These are phyloP conservation scores for Isatis lusitanica DNA, from an alignment of 441 rosid species.

Conservation along the genomic window DNA sequence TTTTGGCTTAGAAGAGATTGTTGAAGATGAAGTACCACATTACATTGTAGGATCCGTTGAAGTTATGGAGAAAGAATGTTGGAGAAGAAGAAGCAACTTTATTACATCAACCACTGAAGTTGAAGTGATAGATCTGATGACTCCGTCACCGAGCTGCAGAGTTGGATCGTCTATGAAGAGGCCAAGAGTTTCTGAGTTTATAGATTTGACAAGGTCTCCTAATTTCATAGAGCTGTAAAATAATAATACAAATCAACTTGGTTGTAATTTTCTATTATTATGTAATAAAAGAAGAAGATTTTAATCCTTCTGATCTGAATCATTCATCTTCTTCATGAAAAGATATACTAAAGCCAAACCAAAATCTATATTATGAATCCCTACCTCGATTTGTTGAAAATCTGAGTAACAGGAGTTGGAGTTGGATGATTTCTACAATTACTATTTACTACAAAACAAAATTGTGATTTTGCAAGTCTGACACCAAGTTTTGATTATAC, in stretches of 20 bases:
- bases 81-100: constrained; percentile 26
- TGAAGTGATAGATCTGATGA: constrained; percentile 72
- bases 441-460: not conserved
- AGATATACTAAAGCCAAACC: not conserved
- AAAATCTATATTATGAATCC: not conserved
- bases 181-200: constrained; percentile 56
- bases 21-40: constrained; percentile 31
- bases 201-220: constrained; percentile 65
- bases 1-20: constrained; percentile 23
- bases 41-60: constrained; percentile 58
- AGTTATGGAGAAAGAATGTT: constrained; percentile 20
- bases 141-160: constrained; percentile 67
- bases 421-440: not conserved
- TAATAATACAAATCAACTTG: not conserved
- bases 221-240: constrained; percentile 37
- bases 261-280: not conserved
- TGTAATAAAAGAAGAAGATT: too few relatives aligned
- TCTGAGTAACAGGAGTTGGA: not conserved
- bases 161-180: constrained; percentile 47
- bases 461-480: too few relatives aligned
- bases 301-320: not conserved
- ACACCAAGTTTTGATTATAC: too few relatives aligned
- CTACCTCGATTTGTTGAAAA: not conserved
- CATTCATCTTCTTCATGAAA: too few relatives aligned
- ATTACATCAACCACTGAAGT: constrained; percentile 30